Conservation (phyloP, 768 basidiomycete species). For the Boletus rubroflammeus region DNA sequence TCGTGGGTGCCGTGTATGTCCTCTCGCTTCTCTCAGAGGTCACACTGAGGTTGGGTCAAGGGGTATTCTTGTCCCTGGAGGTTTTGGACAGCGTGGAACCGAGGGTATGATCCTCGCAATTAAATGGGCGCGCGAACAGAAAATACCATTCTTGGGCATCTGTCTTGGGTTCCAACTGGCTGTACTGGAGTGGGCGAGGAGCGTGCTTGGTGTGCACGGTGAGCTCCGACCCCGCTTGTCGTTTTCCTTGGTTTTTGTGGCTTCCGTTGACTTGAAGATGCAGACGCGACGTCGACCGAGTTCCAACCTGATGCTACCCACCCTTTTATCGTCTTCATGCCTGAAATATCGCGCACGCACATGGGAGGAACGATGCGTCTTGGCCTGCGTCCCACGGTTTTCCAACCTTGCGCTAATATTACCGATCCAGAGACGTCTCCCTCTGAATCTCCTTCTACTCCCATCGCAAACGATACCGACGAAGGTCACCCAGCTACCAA, state of each 20-base stretch:
- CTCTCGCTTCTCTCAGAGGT: neutral
- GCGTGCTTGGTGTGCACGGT: constrained; percentile 72
- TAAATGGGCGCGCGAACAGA: constrained; percentile 94
- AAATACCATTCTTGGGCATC: constrained; percentile 92
- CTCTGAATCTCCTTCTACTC: constrained; percentile 7
- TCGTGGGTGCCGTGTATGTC: constrained; percentile 84
- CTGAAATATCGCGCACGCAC: constrained; percentile 95
- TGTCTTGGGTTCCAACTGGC: constrained; percentile 98
- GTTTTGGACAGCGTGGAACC: constrained; percentile 89
- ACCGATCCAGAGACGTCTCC: constrained; percentile 13
- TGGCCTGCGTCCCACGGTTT: constrained; percentile 95
- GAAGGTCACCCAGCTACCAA: constrained; percentile 1
- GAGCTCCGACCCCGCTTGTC: constrained; percentile 15
- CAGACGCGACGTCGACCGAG: constrained; percentile 86
- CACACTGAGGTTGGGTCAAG: constrained; percentile 37
- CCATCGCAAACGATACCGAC: constrained; percentile 2
- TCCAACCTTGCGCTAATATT: constrained; percentile 45
- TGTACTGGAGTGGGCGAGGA: constrained; percentile 91
- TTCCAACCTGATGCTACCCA: constrained; percentile 59
- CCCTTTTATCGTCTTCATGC: constrained; percentile 94
- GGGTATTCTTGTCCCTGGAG: constrained; percentile 96
- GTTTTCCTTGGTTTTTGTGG: neutral
- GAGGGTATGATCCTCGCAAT: constrained; percentile 99
- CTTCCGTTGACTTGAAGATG: constrained; percentile 7
- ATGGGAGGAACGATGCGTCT: constrained; percentile 99